phyloP scores from a whole-genome alignment of 202 grass and related monocot genomes.

The Eragrostis tef region DNA sequence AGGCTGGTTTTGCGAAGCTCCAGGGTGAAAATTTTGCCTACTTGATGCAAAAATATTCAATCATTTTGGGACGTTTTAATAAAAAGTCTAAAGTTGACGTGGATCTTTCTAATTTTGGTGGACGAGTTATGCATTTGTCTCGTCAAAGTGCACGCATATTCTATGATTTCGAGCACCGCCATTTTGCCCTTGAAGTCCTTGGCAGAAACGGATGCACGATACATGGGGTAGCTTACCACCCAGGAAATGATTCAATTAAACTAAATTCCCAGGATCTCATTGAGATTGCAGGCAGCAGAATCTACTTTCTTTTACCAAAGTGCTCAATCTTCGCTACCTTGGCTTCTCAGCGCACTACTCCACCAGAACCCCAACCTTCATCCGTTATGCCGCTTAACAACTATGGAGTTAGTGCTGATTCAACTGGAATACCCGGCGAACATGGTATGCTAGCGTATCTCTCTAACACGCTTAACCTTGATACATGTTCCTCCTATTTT shows the following conservation, averaged over 20 bases:
- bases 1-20: constrained; percentile 58
- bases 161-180: constrained; percentile 55
- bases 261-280: constrained; percentile 59
- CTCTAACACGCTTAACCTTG: background rate
- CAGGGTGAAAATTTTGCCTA: constrained; percentile 52
- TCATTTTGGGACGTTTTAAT: constrained; percentile 48
- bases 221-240: constrained; percentile 37
- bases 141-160: constrained; percentile 57
- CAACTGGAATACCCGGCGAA: background rate
- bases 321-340: constrained; percentile 24
- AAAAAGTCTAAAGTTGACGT: constrained; percentile 46
- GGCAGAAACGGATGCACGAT: constrained; percentile 54
- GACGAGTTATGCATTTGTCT: constrained; percentile 23
- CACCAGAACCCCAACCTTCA: too few relatives aligned
- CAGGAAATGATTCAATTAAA: constrained; percentile 46
- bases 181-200: constrained; percentile 56
- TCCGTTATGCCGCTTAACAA: too few relatives aligned
- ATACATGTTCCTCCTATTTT: background rate
- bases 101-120: constrained; percentile 43
- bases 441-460: constrained; percentile 22
- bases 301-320: constrained; percentile 64
- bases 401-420: background rate
- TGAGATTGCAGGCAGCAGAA: constrained; percentile 49
- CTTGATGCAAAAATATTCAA: constrained; percentile 53
- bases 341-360: constrained; percentile 3